Conservation (phyloP, 768 basidiomycete species). For the Boletus patriciae region DNA sequence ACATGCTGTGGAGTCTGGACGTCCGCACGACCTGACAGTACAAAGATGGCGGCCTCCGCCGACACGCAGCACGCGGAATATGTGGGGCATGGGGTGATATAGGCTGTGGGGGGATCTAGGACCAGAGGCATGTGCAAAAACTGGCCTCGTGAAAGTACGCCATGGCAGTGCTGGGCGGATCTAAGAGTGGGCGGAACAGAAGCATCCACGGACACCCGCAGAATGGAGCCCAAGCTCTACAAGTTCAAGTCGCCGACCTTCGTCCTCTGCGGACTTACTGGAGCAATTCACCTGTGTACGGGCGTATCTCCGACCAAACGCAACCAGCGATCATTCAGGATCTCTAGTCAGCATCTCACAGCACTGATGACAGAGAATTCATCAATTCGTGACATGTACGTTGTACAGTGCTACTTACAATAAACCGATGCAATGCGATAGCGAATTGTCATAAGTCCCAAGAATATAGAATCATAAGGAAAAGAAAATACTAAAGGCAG, state of each 20-base stretch:
- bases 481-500: slow-evolving; percentile 18
- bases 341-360: not conserved
- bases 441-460: slow-evolving; percentile 27
- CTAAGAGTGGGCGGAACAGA: slow-evolving; percentile 17
- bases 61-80: slow-evolving; percentile 20
- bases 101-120: slow-evolving; percentile 15
- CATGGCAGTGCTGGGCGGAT: slow-evolving; percentile 24
- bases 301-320: slow-evolving; percentile 5
- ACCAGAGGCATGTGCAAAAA: slow-evolving; percentile 6
- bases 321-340: slow-evolving; percentile 1
- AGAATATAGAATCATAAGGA: slow-evolving; percentile 31
- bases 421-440: slow-evolving; percentile 31
- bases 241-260: slow-evolving; percentile 1
- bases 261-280: not conserved
- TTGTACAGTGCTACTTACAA: slow-evolving; percentile 33
- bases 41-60: slow-evolving; percentile 26
- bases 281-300: not conserved
- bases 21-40: slow-evolving; percentile 15
- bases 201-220: slow-evolving; percentile 13
- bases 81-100: slow-evolving; percentile 29
- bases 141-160: slow-evolving; percentile 1
- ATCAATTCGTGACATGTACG: slow-evolving; percentile 14
- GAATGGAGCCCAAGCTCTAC: not conserved
- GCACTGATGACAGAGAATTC: not conserved
- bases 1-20: slow-evolving; percentile 10